phyloP scores from a whole-genome alignment of 1,139 yeast species.

The Petasospora fabianii region DNA sequence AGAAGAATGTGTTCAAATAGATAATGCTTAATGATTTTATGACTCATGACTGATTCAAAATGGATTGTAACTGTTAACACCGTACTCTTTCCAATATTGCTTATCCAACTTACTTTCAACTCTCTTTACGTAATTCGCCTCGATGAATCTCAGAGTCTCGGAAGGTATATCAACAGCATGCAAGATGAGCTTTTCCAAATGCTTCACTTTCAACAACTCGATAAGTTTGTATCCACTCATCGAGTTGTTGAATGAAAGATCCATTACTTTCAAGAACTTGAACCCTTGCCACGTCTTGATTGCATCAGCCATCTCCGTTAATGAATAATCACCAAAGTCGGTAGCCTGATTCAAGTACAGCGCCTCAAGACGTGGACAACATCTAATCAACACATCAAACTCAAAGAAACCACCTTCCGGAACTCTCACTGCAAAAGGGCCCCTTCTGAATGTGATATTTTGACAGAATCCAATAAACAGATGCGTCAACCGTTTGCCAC shows the following conservation, averaged over 20 bases:
- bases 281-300: constrained; percentile 7
- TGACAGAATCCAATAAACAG: constrained; percentile 24
- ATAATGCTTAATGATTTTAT: no score
- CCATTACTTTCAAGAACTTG: constrained; percentile 14
- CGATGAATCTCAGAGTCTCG: constrained; percentile 20
- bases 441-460: constrained; percentile 20
- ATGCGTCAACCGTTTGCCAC: constrained; percentile 16
- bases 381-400: constrained; percentile 17
- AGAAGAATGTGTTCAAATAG: constrained; percentile 15
- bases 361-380: constrained; percentile 17
- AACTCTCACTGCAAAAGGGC: constrained; percentile 11
- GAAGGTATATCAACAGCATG: constrained; percentile 22
- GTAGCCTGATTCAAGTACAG: constrained; percentile 24
- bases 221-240: constrained; percentile 23
- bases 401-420: constrained; percentile 18
- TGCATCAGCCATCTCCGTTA: constrained; percentile 15
- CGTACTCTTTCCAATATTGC: constrained; percentile 23
- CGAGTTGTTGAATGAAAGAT: constrained; percentile 23
- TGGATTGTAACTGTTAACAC: constrained; percentile 24
- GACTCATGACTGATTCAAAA: constrained; percentile 5
- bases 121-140: constrained; percentile 13
- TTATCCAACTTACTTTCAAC: constrained; percentile 23
- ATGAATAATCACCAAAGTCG: constrained; percentile 22
- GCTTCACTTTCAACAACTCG: constrained; percentile 18
- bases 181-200: constrained; percentile 14